Base-by-base conservation (phyloP, 1,139 yeast genomes). In the Pichia sp. region DNA sequence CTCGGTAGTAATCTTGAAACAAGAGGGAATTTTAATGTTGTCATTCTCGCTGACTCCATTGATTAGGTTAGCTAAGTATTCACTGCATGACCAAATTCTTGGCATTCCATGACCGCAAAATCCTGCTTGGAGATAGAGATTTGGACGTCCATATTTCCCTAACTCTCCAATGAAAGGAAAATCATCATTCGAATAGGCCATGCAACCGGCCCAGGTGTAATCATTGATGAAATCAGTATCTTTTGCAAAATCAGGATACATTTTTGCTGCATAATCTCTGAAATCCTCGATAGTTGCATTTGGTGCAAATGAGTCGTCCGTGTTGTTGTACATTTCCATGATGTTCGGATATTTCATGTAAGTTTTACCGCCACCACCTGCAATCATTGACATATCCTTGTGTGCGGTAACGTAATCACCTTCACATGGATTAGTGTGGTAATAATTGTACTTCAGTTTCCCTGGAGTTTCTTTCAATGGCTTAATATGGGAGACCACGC, bases 81-180 rank as follows among this genome's bases (percentile, higher is more conserved):
- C 32, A 4, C 47, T 51, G 31, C 47, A 44, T n/a, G 48, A 41
- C 40, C 52, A 64, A 25, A 66, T 63, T 35, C 72, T 51, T 21
- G 72, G 70, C 70, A 67, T 66, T 16, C 73, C 73, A 45, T 67
- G 73, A 6, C 72, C 73, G 19, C 61, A 59, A 50, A 63, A 68
- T 1, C 73, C 73, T 6, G 68, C 70, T 35, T 58, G 50, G 7
- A 66, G 56, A 39, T 48, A 61, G 11, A 55, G 45, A 32, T 52
- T 51, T 24, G 47, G 42, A 32, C 54, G 50, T 1, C 53, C 54
- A 26, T 30, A 46, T 14, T 33, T 29, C n/a, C 38, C 34, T 18
- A 60, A 37, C 32, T 51, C 53, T 4, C 68, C 68, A 12, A 64
- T 64, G 32, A 51, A 52, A 9, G 68, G 69, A 22, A 50, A 44